Base-by-base conservation (phyloP, 208 protist species). In the Crithidia acanthocephali region DNA sequence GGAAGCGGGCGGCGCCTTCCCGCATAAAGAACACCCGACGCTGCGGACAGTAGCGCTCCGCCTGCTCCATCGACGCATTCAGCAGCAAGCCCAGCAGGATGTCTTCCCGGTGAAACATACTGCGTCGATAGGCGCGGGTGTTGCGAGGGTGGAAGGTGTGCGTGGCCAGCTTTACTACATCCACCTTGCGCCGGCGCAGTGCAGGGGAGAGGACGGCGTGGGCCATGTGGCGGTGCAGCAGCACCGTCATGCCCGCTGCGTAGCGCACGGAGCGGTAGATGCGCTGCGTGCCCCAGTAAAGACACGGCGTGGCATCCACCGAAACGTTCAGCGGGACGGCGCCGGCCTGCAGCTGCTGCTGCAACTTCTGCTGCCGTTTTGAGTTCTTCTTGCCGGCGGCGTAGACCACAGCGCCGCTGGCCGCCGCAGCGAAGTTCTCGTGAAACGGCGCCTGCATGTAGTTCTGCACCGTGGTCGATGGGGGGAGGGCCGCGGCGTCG, bases 281-380 rank as follows among this genome's bases (percentile, higher is more conserved):
- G 28, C 60, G 60, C 45, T 42, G 10, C 28, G 25, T 66, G 42
- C 60, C 60, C 60, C 60, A 66, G 45, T 66, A 66, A 0, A 66
- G 15, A 15, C 60, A 55, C 25, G 30, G 33, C 32, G 35, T 42
- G 6, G n/a, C n/a, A 28, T 45, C 27, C 11, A 8, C 52, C 11
- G 52, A 18, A 3, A 18, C 9, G 37, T 42, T 6, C 37, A 42
- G 37, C 37, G 35, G 8, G 35, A 40, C 35, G 35, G 35, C 35
- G 35, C 5, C 35, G 35, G 35, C 35, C n/a, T n/a, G n/a, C n/a
- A n/a, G n/a, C n/a, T n/a, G n/a, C n/a, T n/a, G n/a, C n/a, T n/a
- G 37, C 13, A 42, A 42, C 9, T 42, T 42, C 37, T 42, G 37
- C 37, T 42, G 37, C 37, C 13, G 37, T 42, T 42, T 6, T 15